Conservation (phyloP, 805 yeast species). For the Myxozyma vanderwaltii region DNA sequence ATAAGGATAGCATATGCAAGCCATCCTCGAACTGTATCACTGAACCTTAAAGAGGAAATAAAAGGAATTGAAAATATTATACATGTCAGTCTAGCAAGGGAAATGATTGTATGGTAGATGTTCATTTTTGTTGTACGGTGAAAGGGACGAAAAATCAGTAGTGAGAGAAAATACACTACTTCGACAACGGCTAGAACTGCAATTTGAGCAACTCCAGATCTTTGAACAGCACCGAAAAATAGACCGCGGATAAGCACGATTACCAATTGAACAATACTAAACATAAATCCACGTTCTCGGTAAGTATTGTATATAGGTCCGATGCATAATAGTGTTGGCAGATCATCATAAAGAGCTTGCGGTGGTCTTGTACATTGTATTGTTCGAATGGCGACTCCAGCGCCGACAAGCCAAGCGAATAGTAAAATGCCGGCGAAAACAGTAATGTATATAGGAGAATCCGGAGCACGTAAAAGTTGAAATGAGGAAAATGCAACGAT, state of each 20-base stretch:
- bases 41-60: slow-evolving; percentile 33
- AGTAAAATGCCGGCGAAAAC: slow-evolving; percentile 39
- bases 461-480: slow-evolving; percentile 37
- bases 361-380: slow-evolving; percentile 31
- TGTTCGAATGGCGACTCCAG: slow-evolving; percentile 22
- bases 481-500: slow-evolving; percentile 38
- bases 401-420: slow-evolving; percentile 36
- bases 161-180: slow-evolving; percentile 31
- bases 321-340: slow-evolving; percentile 36
- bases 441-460: slow-evolving; percentile 34
- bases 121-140: slow-evolving; percentile 39
- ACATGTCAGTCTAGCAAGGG: slow-evolving; percentile 33
- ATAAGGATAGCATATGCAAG: slow-evolving; percentile 40
- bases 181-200: slow-evolving; percentile 40
- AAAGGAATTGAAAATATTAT: slow-evolving; percentile 39
- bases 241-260: slow-evolving; percentile 40
- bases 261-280: slow-evolving; percentile 29
- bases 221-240: slow-evolving; percentile 41
- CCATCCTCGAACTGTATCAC: slow-evolving; percentile 38
- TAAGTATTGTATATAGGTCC: slow-evolving; percentile 43
- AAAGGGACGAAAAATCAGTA: slow-evolving; percentile 37
- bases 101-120: slow-evolving; percentile 31
- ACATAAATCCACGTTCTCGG: slow-evolving; percentile 34
- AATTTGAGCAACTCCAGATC: slow-evolving; percentile 44
- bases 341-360: slow-evolving; percentile 37